Conservation (phyloP, 2,329 filamentous ascomycete genomes). For the Scedosporium dehoogii region DNA sequence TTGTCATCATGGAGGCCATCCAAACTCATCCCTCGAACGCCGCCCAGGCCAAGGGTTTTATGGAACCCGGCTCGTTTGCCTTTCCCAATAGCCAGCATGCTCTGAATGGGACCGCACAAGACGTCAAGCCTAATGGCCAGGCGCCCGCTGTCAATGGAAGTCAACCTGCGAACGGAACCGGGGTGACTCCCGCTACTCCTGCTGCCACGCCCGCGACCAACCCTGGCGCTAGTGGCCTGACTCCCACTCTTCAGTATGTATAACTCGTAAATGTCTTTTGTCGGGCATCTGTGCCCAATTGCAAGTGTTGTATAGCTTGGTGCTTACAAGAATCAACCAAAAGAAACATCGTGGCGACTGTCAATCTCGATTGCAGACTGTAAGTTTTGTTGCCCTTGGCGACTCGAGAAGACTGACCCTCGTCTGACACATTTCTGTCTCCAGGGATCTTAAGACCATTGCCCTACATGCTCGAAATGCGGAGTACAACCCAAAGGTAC, state of each 20-base stretch:
- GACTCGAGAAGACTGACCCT: neutral
- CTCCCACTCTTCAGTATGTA: constrained; percentile 95
- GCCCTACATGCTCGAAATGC: constrained; percentile 96
- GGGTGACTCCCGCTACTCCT: constrained; percentile 81
- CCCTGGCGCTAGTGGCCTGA: constrained; percentile 73
- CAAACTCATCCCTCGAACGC: constrained; percentile 88
- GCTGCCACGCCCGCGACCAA: constrained; percentile 81
- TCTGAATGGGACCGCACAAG: constrained; percentile 61
- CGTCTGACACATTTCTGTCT: neutral
- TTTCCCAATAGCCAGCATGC: constrained; percentile 80
- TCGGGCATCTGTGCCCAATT: constrained; percentile 18
- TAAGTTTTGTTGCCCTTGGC: neutral
- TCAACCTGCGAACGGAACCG: constrained; percentile 57
- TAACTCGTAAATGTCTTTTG: neutral
- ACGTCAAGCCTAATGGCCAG: constrained; percentile 33
- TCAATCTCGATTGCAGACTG: constrained; percentile 94
- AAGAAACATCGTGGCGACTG: constrained; percentile 99
- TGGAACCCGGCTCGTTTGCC: constrained; percentile 81
- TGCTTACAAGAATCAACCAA: constrained; percentile 16
- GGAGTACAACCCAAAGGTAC: constrained; percentile 96
- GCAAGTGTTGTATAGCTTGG: constrained; percentile 27
- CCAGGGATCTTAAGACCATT: constrained; percentile 84
- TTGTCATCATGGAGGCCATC: constrained; percentile 68
- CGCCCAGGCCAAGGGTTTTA: constrained; percentile 91
- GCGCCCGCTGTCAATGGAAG: constrained; percentile 35